A percentile compares a stretch with the other conserved stretches of the same genome.
Conservation (phyloP, 495 filamentous ascomycete species). For the Aspergillus carlsbadensis region DNA sequence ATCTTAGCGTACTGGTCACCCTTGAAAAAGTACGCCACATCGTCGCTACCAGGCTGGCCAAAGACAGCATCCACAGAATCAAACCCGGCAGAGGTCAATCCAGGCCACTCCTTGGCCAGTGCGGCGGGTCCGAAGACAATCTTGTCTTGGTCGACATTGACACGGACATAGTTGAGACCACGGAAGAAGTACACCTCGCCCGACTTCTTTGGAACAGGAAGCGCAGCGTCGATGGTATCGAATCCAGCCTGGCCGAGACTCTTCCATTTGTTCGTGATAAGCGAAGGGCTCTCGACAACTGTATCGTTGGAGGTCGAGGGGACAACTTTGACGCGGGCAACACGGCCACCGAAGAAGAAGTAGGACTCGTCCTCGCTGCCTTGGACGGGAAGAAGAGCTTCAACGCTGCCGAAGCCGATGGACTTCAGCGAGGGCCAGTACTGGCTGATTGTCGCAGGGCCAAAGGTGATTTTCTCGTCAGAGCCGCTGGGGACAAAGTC, state of each 20-base stretch:
- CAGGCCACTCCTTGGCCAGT: constrained; percentile 11
- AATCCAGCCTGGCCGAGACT: constrained; percentile 8
- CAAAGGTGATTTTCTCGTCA: constrained; percentile 13
- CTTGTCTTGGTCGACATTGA: constrained; percentile 10
- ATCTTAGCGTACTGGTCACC: constrained; percentile 18
- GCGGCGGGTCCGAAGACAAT: constrained; percentile 12
- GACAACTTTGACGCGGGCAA: constrained; percentile 12
- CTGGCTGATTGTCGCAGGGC: constrained; percentile 35
- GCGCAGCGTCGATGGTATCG: constrained; percentile 20
- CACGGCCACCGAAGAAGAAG: constrained; percentile 10
- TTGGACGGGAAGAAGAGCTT: constrained; percentile 9
- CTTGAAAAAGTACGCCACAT: constrained; percentile 11
- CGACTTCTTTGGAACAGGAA: constrained; percentile 8
- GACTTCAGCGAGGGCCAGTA: constrained; percentile 38
- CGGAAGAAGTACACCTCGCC: constrained; percentile 17
- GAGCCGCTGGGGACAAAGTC: constrained; percentile 4
- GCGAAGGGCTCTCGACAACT: constrained; percentile 6
- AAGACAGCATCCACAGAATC: constrained; percentile 17
- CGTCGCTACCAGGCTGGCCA: constrained; percentile 1
- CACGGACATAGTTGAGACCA: constrained; percentile 13
- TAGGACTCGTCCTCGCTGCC: constrained; percentile 7
- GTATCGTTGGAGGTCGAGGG: constrained; percentile 1
- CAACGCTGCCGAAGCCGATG: constrained; percentile 15
- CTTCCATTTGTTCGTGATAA: constrained; percentile 12
- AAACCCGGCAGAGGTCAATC: constrained; percentile 12